Conservation (phyloP, 257 asterid genomes). For the Misopates orontium region DNA sequence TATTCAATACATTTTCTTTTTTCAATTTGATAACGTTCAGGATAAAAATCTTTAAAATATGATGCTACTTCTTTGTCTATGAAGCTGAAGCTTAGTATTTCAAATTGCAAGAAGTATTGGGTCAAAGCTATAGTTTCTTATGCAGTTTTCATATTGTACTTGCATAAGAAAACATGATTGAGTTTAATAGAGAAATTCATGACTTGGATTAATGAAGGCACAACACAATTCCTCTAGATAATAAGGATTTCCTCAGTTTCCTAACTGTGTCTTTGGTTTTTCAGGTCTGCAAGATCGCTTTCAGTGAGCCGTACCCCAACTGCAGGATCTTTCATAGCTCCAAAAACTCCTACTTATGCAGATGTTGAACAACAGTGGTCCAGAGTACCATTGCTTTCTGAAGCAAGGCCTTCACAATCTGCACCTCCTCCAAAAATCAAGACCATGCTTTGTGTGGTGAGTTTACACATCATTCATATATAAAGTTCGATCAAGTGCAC, state of each 20-base stretch:
- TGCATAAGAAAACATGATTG: too few relatives aligned
- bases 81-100: not conserved
- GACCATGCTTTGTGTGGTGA: constrained; percentile 65
- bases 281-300: constrained; percentile 85
- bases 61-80: not conserved
- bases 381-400: constrained; percentile 53
- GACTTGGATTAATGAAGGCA: not conserved
- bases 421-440: constrained; percentile 48
- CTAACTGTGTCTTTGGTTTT: constrained; percentile 18
- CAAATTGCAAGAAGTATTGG: not conserved
- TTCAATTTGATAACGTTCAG: not conserved
- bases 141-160: not conserved
- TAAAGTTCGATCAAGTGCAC: not conserved
- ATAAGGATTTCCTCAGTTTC: not conserved
- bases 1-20: too few relatives aligned
- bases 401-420: constrained; percentile 35
- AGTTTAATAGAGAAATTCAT: too few relatives aligned
- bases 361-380: constrained; percentile 38
- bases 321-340: constrained; percentile 37
- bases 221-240: not conserved
- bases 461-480: constrained; percentile 20
- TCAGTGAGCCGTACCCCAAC: constrained; percentile 55
- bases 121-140: not conserved
- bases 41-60: not conserved
- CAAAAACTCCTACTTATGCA: constrained; percentile 33